Conservation (phyloP, 1,284 basidiomycete species). For the Irpex rosettiformis region DNA sequence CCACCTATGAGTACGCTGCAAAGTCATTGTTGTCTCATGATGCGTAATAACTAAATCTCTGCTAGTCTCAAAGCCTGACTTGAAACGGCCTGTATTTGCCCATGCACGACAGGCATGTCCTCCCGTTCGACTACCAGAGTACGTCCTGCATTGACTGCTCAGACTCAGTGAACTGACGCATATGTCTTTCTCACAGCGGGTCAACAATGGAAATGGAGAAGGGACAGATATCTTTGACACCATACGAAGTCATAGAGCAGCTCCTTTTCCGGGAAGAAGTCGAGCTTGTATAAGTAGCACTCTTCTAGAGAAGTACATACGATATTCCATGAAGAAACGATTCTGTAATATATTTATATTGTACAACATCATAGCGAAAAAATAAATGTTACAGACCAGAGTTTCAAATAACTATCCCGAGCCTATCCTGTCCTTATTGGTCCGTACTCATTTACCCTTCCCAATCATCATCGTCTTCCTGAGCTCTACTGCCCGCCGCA, state of each 20-base stretch:
- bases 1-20: slow-evolving; percentile 72
- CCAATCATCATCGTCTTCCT: slow-evolving; percentile 23
- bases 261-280: slow-evolving; percentile 65
- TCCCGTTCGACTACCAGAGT: slow-evolving; percentile 74
- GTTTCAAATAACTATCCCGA: not conserved
- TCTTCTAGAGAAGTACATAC: not conserved
- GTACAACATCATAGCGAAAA: not conserved
- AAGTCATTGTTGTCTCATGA: not conserved
- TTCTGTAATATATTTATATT: not conserved
- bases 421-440: not conserved
- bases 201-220: slow-evolving; percentile 60
- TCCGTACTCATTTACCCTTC: slow-evolving; percentile 14
- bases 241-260: slow-evolving; percentile 69
- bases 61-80: slow-evolving; percentile 78
- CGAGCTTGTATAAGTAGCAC: slow-evolving; percentile 54
- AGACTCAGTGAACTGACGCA: not conserved
- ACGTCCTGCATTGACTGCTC: slow-evolving; percentile 19
- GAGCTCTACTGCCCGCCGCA: slow-evolving; percentile 7
- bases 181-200: slow-evolving; percentile 52
- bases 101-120: slow-evolving; percentile 72
- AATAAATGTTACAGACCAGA: not conserved
- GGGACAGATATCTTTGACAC: slow-evolving; percentile 67
- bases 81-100: slow-evolving; percentile 72
- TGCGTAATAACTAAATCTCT: slow-evolving; percentile 4
- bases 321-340: not conserved